These are phyloP conservation scores for Mycena venus DNA, from an alignment of 768 basidiomycete genomes.

Conservation along the genomic window DNA sequence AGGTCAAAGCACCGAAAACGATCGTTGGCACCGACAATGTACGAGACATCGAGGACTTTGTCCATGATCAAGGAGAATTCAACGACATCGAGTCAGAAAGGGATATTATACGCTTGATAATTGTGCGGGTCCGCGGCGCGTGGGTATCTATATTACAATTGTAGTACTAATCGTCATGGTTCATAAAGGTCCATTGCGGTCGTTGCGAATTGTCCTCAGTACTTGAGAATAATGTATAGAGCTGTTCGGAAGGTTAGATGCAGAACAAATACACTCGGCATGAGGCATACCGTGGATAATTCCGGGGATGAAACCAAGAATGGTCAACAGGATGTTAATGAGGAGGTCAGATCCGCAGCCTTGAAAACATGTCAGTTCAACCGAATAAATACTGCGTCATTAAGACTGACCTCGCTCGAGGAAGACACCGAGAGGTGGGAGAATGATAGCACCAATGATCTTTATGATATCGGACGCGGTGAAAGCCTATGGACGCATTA, in stretches of 20 bases:
- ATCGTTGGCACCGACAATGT: neutral
- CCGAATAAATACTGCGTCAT: no score
- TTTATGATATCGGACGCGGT: conserved; percentile 85
- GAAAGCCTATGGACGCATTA: conserved; percentile 66
- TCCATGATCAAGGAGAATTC: neutral
- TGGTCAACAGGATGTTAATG: conserved; percentile 87
- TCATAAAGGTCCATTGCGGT: neutral
- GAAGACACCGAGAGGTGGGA: conserved; percentile 91
- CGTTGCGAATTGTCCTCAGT: conserved; percentile 52
- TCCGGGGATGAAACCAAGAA: conserved; percentile 84
- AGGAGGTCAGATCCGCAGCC: conserved; percentile 79
- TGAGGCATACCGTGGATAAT: conserved; percentile 72
- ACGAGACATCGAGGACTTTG: neutral
- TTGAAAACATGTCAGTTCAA: neutral
- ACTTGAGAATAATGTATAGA: conserved; percentile 86
- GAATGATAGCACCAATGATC: conserved; percentile 71
- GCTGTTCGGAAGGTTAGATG: conserved; percentile 54
- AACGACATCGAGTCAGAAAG: neutral
- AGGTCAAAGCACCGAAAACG: conserved; percentile 67
- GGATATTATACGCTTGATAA: neutral
- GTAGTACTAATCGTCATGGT: neutral
- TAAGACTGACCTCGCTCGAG: conserved; percentile 71
- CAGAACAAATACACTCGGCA: neutral
- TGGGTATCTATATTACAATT: conserved; percentile 1
- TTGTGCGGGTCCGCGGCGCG: no score